A percentile compares a stretch with the other conserved stretches of the same genome.
phyloP scores from a whole-genome alignment of 2,329 filamentous ascomycete species.

The Colletotrichum sp. region DNA sequence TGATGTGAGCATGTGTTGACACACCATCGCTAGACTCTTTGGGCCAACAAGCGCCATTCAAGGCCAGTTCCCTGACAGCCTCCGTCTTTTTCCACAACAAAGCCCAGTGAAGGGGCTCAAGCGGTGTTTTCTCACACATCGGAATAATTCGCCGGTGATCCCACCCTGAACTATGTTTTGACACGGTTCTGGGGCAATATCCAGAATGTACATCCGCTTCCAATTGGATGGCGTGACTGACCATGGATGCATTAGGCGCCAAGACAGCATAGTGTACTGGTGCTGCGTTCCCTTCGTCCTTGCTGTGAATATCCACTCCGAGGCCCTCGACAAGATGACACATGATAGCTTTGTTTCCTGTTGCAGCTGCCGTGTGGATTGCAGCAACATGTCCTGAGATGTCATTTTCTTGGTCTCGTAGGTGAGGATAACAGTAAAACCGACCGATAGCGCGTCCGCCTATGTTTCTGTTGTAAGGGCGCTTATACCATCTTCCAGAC shows the following conservation, averaged over 20 bases:
- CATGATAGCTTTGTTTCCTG: background rate
- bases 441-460: background rate
- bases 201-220: background rate
- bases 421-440: background rate
- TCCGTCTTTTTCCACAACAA: background rate
- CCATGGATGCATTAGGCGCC: background rate
- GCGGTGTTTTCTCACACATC: background rate
- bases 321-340: background rate
- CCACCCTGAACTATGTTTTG: background rate
- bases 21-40: background rate
- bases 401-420: background rate
- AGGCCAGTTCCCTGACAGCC: background rate
- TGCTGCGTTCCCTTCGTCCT: background rate
- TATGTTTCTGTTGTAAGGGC: background rate
- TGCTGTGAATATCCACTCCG: background rate
- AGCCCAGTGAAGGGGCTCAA: background rate
- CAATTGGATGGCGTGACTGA: background rate
- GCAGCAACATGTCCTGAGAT: background rate
- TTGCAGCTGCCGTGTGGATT: background rate
- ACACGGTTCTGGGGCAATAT: background rate
- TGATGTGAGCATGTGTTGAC: background rate
- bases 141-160: background rate
- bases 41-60: background rate
- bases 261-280: background rate
- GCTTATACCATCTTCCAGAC: background rate